Percentiles rank a stretch among this genome's conserved stretches.
Conservation (phyloP, 129 eudicot genomes). For the Pseudognaphalium luteoalbum region DNA sequence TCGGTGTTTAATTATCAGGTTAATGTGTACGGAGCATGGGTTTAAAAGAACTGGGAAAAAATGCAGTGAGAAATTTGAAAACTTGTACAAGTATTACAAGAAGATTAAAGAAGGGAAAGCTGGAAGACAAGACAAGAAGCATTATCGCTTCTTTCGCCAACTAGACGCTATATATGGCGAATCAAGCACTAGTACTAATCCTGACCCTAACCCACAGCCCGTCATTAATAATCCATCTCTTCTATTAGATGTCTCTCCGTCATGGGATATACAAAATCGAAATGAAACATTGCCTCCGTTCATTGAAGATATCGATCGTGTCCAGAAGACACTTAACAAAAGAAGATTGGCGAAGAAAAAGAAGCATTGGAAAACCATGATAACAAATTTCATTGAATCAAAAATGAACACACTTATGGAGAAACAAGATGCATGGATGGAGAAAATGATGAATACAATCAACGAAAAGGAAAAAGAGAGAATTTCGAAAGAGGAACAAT, state of each 20-base stretch:
- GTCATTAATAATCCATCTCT: conserved; percentile 38
- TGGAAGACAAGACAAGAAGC: conserved; percentile 87
- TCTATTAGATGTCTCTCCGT: conserved; percentile 40
- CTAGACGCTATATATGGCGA: conserved; percentile 90
- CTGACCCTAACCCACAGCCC: conserved; percentile 23
- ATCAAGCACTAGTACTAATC: conserved; percentile 28
- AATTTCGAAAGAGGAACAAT: conserved; percentile 64
- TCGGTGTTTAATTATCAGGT: conserved; percentile 45
- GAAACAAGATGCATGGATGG: conserved; percentile 86
- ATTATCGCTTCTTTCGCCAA: conserved; percentile 88
- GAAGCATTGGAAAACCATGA: conserved; percentile 70
- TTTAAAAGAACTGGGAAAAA: conserved; percentile 91
- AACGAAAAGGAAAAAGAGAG: conserved; percentile 80
- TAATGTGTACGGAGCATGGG: conserved; percentile 86
- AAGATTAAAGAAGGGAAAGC: conserved; percentile 94
- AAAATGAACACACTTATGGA: conserved; percentile 82
- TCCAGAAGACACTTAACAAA: conserved; percentile 26
- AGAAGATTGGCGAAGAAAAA: conserved; percentile 46
- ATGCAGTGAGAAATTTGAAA: conserved; percentile 97
- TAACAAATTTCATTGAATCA: conserved; percentile 67
- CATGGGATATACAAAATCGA: conserved; percentile 40
- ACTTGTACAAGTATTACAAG: conserved; percentile 94
- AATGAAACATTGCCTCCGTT: conserved; percentile 17
- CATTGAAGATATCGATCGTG: conserved; percentile 25
- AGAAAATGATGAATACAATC: conserved; percentile 73